Evolutionary conservation across 495 filamentous ascomycete genomes (phyloP).

Genomic region (Penicillium argentinense): DNA sequence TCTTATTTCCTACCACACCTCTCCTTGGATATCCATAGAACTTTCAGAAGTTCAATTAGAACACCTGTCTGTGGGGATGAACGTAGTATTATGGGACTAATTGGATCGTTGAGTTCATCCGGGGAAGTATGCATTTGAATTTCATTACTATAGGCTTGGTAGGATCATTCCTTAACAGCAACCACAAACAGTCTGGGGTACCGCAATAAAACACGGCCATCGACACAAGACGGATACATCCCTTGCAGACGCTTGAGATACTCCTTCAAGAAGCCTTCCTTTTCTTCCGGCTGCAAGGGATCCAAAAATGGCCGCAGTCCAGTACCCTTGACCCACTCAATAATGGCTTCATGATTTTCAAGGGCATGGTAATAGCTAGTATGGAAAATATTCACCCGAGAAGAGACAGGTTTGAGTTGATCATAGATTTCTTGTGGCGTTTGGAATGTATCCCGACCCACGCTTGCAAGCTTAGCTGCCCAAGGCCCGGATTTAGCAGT

Average conservation of each 20-base stretch:
- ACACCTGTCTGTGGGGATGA: too few relatives aligned
- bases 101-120: too few relatives aligned
- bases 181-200: conserved; percentile 53
- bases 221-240: conserved; percentile 35
- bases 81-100: too few relatives aligned
- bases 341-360: conserved; percentile 42
- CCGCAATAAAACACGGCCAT: conserved; percentile 47
- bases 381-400: conserved; percentile 47
- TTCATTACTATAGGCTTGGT: background rate
- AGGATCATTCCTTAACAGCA: conserved; percentile 32
- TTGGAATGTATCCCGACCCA: conserved; percentile 50
- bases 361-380: conserved; percentile 54
- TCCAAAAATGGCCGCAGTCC: conserved; percentile 53
- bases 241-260: conserved; percentile 38
- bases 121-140: background rate
- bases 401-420: conserved; percentile 40
- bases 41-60: too few relatives aligned
- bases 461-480: conserved; percentile 28
- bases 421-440: conserved; percentile 46
- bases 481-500: conserved; percentile 41
- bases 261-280: conserved; percentile 36
- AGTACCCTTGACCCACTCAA: conserved; percentile 59
- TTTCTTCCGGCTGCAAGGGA: conserved; percentile 32
- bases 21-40: too few relatives aligned
- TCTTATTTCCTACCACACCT: too few relatives aligned